Percentiles rank a stretch among this genome's conserved stretches.
phyloP scores from a whole-genome alignment of 1,284 basidiomycete genomes.

The Tranzscheliella williamsii region DNA sequence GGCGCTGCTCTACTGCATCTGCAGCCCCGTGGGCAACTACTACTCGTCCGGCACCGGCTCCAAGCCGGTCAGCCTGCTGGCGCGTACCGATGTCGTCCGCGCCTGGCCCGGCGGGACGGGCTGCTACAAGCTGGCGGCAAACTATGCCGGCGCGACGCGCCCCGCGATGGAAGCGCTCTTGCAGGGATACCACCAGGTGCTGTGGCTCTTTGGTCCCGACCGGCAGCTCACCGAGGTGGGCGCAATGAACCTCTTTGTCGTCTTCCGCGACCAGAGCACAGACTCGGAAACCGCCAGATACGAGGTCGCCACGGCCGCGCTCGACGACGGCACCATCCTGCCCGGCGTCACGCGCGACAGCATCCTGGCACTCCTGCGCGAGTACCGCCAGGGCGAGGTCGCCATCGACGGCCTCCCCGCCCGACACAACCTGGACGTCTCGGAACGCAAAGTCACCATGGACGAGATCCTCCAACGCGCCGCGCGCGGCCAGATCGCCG shows the following conservation, averaged over 20 bases:
- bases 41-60: constrained; percentile 37
- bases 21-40: constrained; percentile 46
- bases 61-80: constrained; percentile 40
- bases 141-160: constrained; percentile 61
- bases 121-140: constrained; percentile 85
- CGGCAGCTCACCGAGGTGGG: constrained; percentile 43
- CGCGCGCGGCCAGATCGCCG: constrained; percentile 15
- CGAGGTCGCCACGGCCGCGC: constrained; percentile 63
- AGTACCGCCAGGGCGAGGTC: constrained; percentile 57
- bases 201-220: constrained; percentile 41
- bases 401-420: constrained; percentile 39
- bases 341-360: constrained; percentile 91
- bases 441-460: constrained; percentile 41
- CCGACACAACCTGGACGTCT: constrained; percentile 20
- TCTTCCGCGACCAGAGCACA: constrained; percentile 28
- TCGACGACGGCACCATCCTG: constrained; percentile 75
- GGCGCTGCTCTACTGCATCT: constrained; percentile 47
- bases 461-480: constrained; percentile 32
- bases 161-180: constrained; percentile 35
- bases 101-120: constrained; percentile 91
- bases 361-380: constrained; percentile 70
- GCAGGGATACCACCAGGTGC: constrained; percentile 39
- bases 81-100: constrained; percentile 63
- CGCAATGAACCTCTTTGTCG: constrained; percentile 46
- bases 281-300: constrained; percentile 14